Percentiles rank a stretch among this genome's conserved stretches.
phyloP scores from a whole-genome alignment of 306 rosid species.

The Trifolium repens region DNA sequence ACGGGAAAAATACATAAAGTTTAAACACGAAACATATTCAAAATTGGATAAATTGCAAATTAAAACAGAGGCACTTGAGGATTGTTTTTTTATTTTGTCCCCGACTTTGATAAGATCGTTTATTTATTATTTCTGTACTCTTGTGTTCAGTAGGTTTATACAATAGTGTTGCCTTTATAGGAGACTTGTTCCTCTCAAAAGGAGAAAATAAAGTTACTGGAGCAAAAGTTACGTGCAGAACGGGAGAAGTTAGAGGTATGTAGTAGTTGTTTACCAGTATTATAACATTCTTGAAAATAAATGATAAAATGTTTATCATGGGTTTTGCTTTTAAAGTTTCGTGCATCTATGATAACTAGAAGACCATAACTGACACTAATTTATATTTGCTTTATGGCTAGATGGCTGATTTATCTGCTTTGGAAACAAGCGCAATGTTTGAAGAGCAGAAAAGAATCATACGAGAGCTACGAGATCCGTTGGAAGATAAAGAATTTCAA shows the following conservation, averaged over 20 bases:
- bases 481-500: slow-evolving; percentile 71
- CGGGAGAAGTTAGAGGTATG: slow-evolving; percentile 73
- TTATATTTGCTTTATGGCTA: slow-evolving; percentile 34
- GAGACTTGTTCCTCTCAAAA: slow-evolving; percentile 77
- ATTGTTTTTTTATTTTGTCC: slow-evolving; percentile 37
- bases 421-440: slow-evolving; percentile 57
- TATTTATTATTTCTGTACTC: not conserved
- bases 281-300: not conserved
- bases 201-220: slow-evolving; percentile 59
- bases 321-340: slow-evolving; percentile 7
- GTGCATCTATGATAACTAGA: not conserved
- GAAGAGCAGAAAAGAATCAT: slow-evolving; percentile 50
- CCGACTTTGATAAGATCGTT: not conserved
- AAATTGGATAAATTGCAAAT: slow-evolving; percentile 66
- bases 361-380: not conserved
- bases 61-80: slow-evolving; percentile 78
- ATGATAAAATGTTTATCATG: not conserved
- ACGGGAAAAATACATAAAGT: slow-evolving; percentile 55
- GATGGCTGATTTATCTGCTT: slow-evolving; percentile 74
- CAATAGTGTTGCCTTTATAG: slow-evolving; percentile 47
- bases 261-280: slow-evolving; percentile 8
- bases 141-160: slow-evolving; percentile 11
- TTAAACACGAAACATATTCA: slow-evolving; percentile 50
- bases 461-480: slow-evolving; percentile 42
- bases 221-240: slow-evolving; percentile 61